Conservation (phyloP, 2,329 filamentous ascomycete genomes). For the Xylogone sp. region DNA sequence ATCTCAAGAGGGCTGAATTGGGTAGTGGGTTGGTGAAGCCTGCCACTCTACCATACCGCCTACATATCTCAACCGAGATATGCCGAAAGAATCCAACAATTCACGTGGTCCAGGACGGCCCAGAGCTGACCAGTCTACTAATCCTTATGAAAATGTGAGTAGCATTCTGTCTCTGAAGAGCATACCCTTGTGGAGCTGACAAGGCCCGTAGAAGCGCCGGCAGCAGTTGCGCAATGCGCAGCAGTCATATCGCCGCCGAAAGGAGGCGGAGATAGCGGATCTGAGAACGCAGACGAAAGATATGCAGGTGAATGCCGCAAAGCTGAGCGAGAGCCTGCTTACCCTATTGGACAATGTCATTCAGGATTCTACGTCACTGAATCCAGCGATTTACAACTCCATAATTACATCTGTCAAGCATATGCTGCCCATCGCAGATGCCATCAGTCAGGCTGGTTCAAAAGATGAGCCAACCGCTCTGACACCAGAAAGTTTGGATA, state of each 20-base stretch:
- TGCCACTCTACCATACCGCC: no score
- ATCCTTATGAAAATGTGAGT: neutral
- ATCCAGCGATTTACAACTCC: neutral
- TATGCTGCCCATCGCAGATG: neutral
- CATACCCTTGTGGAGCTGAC: neutral
- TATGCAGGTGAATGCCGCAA: neutral
- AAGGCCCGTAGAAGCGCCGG: neutral
- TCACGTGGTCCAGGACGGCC: neutral
- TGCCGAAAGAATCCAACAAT: neutral
- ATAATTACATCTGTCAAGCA: neutral
- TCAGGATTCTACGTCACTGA: neutral
- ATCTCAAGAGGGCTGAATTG: no score
- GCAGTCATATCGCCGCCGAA: neutral
- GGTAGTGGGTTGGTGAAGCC: no score
- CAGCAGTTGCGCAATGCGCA: neutral
- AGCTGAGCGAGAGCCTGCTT: neutral
- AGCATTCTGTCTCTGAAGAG: neutral
- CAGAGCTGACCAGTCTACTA: neutral
- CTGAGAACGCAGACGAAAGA: neutral
- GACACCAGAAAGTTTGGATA: neutral
- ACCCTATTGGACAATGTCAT: neutral
- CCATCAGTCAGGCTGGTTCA: neutral
- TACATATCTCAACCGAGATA: neutral
- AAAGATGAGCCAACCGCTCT: neutral
- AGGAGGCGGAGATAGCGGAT: neutral